Base-by-base conservation (phyloP, 495 filamentous ascomycete species). In the Podospora pseudocomata region DNA sequence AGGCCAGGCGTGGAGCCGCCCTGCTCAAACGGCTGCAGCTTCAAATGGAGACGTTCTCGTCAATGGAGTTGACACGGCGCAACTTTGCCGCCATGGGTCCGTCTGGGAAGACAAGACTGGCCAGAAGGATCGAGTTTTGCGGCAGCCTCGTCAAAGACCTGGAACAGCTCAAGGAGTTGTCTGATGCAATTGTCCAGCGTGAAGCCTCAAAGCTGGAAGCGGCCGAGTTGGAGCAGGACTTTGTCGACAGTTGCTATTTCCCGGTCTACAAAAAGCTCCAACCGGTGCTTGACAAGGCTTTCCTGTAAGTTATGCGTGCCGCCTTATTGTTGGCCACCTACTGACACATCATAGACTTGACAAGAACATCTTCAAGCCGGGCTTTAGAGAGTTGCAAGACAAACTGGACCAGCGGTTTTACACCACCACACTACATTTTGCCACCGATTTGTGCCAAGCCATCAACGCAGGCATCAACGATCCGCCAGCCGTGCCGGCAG, bases 21-120 rank as follows among this genome's bases (percentile, higher is more conserved):
- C 82, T 98, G 56, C 84, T 99, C 62, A 97, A 97, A 80, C 88
- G 95, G 53, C 83, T 98, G 9, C 95, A 99, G 74, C 78, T 97
- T 39, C 94, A 97, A 77, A 90, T 93, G 87, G 94, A 97, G 74
- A 90, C 92, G 0, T 99, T 98, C 76, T 92, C 93, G 0, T 95
- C 92, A 0, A 95, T 97, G 89, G 96, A 99, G 79, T 90, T 99
- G 71, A 96, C 93, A 1, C 85, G 95, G 34, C 87, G 96, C 65
- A 92, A 98, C 73, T 99, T 95, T 79, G 89, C 90, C 6, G 89
- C 90, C 23, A 94, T 97, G 92, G 95, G 95, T 44, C 89, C 89
- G 27, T 87, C 88, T 60, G 95, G 95, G 30, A 86, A 89, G 68
- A 86, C 90, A 39, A 88, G 92, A 65, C 83, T 99, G 26, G 82